Evolutionary conservation across 1,284 basidiomycete species (phyloP).

Genomic region (Boletus semigastroideus): DNA sequence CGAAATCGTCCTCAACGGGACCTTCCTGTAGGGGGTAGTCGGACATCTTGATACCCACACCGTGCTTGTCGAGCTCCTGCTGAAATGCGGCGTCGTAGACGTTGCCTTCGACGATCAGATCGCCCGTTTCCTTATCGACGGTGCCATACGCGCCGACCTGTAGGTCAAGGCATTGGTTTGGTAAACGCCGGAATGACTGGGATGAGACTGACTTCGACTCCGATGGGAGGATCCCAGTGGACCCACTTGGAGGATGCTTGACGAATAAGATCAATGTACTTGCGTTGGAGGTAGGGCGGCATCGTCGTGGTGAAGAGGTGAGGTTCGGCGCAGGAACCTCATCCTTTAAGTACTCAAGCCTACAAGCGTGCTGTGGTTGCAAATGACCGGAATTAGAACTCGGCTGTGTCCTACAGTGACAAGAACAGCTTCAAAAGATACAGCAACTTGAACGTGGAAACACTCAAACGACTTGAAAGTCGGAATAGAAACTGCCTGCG

Average conservation of each 20-base stretch:
- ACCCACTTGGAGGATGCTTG: constrained; percentile 26
- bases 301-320: constrained; percentile 6
- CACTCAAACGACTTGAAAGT: too few species aligned
- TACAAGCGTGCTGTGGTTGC: neutral
- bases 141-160: constrained; percentile 30
- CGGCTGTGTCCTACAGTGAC: neutral
- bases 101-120: constrained; percentile 24
- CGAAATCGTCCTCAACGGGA: constrained; percentile 21
- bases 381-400: neutral
- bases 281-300: constrained; percentile 16
- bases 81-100: constrained; percentile 30
- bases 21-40: constrained; percentile 17
- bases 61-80: constrained; percentile 15
- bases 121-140: constrained; percentile 23
- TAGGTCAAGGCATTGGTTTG: neutral
- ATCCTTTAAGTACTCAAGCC: neutral
- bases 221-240: constrained; percentile 27
- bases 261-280: constrained; percentile 30
- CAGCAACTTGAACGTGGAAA: neutral
- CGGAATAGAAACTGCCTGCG: too few species aligned
- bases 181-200: neutral
- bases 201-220: constrained; percentile 18
- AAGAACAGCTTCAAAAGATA: neutral
- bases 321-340: neutral
- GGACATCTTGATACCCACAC: constrained; percentile 14